Evolutionary conservation across 441 rosid genomes (phyloP).

Genomic region (Capsella rubella): DNA sequence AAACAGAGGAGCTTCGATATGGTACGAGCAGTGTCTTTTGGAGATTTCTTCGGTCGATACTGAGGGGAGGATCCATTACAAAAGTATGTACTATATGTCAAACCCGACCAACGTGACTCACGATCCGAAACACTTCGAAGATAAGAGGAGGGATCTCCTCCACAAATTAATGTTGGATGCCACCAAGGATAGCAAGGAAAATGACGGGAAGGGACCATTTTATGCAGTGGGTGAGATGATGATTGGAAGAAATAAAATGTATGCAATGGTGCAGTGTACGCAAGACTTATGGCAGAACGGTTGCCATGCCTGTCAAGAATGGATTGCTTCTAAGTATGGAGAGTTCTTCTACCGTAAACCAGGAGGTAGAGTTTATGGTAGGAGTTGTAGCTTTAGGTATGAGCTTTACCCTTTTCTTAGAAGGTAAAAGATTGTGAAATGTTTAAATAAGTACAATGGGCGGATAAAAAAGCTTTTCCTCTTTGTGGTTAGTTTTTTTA

Average conservation of each 20-base stretch:
- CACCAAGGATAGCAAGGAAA: constrained; percentile 27
- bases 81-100: constrained; percentile 54
- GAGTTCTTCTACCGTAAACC: constrained; percentile 37
- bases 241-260: neutral
- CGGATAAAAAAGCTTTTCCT: neutral
- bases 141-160: constrained; percentile 51
- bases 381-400: constrained; percentile 54
- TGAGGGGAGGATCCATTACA: constrained; percentile 55
- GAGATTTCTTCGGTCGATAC: constrained; percentile 51
- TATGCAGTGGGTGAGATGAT: constrained; percentile 43
- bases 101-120: constrained; percentile 47
- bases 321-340: constrained; percentile 34
- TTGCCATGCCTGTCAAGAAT: constrained; percentile 52
- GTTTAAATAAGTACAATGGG: neutral
- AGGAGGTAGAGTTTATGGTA: constrained; percentile 53
- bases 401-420: constrained; percentile 48
- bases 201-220: constrained; percentile 24
- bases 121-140: constrained; percentile 41
- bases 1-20: constrained; percentile 58
- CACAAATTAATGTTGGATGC: constrained; percentile 32
- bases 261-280: constrained; percentile 53
- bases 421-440: neutral
- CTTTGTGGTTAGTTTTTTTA: neutral
- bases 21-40: constrained; percentile 66
- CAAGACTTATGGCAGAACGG: constrained; percentile 44